phyloP scores from a whole-genome alignment of 305 asterid genomes.

The Striga hermonthica region DNA sequence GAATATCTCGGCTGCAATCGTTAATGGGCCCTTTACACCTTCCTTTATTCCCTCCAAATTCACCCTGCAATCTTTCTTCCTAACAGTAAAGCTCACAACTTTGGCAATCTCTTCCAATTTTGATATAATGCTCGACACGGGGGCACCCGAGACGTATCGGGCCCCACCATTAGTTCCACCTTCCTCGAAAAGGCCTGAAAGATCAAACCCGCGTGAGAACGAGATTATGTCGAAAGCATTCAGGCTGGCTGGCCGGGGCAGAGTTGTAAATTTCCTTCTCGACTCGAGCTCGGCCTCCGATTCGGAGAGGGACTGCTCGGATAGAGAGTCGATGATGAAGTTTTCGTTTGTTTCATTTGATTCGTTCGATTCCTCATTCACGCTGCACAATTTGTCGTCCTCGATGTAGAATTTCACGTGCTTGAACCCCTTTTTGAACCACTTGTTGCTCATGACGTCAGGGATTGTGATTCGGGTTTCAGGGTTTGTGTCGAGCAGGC shows the following conservation, averaged over 20 bases:
- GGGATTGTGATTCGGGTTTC: constrained; percentile 47
- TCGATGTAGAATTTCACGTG: constrained; percentile 53
- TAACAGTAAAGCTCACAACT: constrained; percentile 44
- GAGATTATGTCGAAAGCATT: constrained; percentile 62
- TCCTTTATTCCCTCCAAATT: constrained; percentile 45
- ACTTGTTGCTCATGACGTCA: constrained; percentile 40
- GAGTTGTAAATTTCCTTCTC: constrained; percentile 33
- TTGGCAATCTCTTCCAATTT: constrained; percentile 55
- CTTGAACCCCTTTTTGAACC: constrained; percentile 54
- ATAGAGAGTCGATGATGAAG: constrained; percentile 32
- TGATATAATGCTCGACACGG: constrained; percentile 44
- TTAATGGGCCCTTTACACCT: constrained; percentile 50
- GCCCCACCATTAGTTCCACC: constrained; percentile 40
- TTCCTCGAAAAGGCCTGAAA: constrained; percentile 52
- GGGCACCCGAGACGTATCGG: constrained; percentile 47
- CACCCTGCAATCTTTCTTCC: constrained; percentile 54
- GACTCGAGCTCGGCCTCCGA: constrained; percentile 42
- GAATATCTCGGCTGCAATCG: constrained; percentile 51
- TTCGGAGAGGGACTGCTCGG: constrained; percentile 39
- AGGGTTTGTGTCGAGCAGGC: constrained; percentile 44
- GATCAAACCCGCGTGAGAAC: constrained; percentile 49
- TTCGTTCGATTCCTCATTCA: constrained; percentile 19
- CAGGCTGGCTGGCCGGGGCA: constrained; percentile 60
- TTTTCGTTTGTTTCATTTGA: constrained; percentile 1
- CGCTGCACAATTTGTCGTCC: constrained; percentile 51